Evolutionary conservation across 352 stramenopile genomes (phyloP), one percentile per base, ranked within the genome.

Genomic region (Pythium aristosporum): DNA sequence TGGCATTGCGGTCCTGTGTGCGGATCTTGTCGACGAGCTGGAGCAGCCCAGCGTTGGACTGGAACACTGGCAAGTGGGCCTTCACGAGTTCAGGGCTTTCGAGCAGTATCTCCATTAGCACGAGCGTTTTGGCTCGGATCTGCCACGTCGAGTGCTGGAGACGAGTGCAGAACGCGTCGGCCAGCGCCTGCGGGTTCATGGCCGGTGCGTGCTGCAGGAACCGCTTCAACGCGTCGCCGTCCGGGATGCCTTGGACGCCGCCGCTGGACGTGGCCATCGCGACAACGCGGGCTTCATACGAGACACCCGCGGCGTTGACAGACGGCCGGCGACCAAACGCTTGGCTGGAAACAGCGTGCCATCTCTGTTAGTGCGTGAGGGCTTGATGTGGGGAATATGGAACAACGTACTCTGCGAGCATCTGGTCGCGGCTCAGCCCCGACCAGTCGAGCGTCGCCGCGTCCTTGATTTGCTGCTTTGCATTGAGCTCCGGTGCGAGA

Each of bases 121-220:
- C 68, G 32, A 90, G 61, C 21, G 68, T 59, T 61, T 86, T 88
- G 13, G 75, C 77, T 23, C 75, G 79, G 34, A 82, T 66, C 51
- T 88, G 81, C 79, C 79, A 90, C 41, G 67, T 69, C 11, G 48
- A 63, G n/a, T 83, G 68, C 32, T 83, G 68, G n/a, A 90, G 60
- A 3, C 79, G 69, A 11, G 23, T n/a, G 42, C 36, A 44, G 21
- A 87, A 75, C 2, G 79, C 81, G 10, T 73, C 49, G 0, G 62
- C 50, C 32, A 88, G 51, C 3, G 65, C 62, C 0, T 53, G 30
- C 3, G 73, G 60, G 10, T 85, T 70, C 25, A 88, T 73, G n/a
- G 65, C 51, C 8, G 63, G 52, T 16, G 74, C 72, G 30, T 88
- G 73, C 15, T 67, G 61, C 23, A 88, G 32, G n/a, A 90, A 75